phyloP scores from a whole-genome alignment of 176 grass and related monocot species.

The Triticum monococcum region DNA sequence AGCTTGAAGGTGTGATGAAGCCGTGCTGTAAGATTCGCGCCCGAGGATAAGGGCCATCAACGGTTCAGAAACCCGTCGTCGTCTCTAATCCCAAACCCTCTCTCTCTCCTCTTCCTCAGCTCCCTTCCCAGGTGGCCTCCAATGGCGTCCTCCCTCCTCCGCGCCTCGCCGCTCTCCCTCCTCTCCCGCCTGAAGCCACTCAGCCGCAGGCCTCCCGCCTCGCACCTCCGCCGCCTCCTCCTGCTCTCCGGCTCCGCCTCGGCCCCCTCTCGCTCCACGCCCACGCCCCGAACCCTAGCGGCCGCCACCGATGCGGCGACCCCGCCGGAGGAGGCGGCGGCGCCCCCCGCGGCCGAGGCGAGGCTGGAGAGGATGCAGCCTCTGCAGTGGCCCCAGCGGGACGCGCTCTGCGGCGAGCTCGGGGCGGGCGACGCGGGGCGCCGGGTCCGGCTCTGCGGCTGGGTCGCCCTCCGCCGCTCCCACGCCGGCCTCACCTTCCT shows the following conservation, averaged over 20 bases:
- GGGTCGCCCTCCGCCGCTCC: slow-evolving; percentile 81
- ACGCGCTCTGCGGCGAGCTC: slow-evolving; percentile 65
- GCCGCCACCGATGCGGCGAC: slow-evolving; percentile 29
- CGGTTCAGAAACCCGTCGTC: background rate
- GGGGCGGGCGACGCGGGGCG: slow-evolving; percentile 58
- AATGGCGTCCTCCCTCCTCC: slow-evolving; percentile 68
- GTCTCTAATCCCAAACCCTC: slow-evolving; percentile 11
- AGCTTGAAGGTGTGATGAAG: background rate
- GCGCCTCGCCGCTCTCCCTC: slow-evolving; percentile 61
- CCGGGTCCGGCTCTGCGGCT: slow-evolving; percentile 78
- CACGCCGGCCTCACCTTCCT: slow-evolving; percentile 90
- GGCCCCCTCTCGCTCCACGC: background rate
- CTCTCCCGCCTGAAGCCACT: slow-evolving; percentile 48
- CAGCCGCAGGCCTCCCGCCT: background rate
- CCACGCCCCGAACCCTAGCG: slow-evolving; percentile 48
- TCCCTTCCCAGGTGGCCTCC: background rate
- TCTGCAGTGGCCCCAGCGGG: slow-evolving; percentile 64
- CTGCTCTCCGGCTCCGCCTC: slow-evolving; percentile 21
- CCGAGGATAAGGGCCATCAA: background rate
- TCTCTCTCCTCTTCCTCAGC: background rate
- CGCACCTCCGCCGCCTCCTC: slow-evolving; percentile 35
- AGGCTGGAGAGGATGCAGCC: slow-evolving; percentile 32
- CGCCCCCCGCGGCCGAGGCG: slow-evolving; percentile 2
- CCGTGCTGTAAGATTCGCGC: slow-evolving; percentile 1
- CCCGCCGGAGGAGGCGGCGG: slow-evolving; percentile 1